phyloP scores from a whole-genome alignment of 148 eudicot genomes.

The Rhododendron mucronatum region DNA sequence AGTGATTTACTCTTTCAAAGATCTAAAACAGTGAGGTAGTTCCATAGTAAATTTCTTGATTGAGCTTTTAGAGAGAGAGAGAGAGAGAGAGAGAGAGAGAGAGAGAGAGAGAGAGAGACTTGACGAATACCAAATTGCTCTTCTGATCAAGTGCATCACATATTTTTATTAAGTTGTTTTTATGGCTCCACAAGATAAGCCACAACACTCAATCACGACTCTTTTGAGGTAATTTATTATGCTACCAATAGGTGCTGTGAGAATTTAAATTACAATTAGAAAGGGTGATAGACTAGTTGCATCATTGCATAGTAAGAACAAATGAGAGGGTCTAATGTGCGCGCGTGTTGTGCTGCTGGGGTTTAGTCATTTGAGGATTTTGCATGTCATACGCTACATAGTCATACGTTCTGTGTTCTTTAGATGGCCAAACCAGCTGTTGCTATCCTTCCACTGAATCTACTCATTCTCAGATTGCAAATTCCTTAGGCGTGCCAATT shows the following conservation, averaged over 20 bases:
- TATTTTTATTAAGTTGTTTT: neutral
- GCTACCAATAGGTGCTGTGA: neutral
- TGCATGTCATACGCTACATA: neutral
- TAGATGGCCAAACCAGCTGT: neutral
- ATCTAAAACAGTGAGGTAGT: neutral
- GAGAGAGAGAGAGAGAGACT: neutral
- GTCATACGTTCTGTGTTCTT: neutral
- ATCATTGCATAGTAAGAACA: neutral
- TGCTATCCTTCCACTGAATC: neutral
- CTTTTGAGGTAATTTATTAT: neutral
- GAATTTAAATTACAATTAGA: neutral
- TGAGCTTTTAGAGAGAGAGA: neutral
- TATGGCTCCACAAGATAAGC: slow-evolving; percentile 2
- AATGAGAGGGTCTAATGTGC: neutral
- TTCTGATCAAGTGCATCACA: neutral
- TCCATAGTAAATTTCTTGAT: neutral
- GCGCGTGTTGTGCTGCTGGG: neutral
- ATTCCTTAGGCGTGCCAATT: neutral
- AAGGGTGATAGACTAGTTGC: neutral
- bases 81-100: neutral
- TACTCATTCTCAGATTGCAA: neutral
- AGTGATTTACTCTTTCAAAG: neutral
- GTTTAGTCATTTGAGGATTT: neutral
- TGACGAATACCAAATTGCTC: neutral
- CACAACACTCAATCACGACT: neutral